Conservation (phyloP, 805 yeast species). For the Schwanniomyces polymorphus region DNA sequence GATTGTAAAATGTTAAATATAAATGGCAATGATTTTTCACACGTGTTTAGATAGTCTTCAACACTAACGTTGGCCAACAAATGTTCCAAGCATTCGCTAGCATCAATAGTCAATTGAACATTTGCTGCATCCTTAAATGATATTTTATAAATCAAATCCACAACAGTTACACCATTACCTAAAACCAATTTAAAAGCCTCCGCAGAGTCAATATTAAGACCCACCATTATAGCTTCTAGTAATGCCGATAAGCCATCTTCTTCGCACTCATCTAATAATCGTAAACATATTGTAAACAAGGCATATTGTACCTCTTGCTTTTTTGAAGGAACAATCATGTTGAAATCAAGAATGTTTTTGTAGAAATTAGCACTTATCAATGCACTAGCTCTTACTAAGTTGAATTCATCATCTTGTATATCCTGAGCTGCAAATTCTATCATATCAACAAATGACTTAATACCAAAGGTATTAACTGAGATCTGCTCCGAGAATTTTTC, state of each 20-base stretch:
- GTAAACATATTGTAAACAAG: slow-evolving; percentile 37
- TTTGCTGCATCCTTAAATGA: slow-evolving; percentile 77
- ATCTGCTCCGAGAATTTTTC: slow-evolving; percentile 47
- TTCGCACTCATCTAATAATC: slow-evolving; percentile 59
- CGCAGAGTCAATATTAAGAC: slow-evolving; percentile 41
- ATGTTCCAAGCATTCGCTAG: slow-evolving; percentile 66
- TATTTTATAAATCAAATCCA: slow-evolving; percentile 59
- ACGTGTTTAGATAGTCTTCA: slow-evolving; percentile 45
- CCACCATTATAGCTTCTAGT: slow-evolving; percentile 65
- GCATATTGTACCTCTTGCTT: slow-evolving; percentile 27
- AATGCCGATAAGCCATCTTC: slow-evolving; percentile 80
- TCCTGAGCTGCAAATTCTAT: slow-evolving; percentile 19
- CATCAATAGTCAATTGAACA: slow-evolving; percentile 63
- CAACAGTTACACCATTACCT: slow-evolving; percentile 29
- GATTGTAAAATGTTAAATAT: slow-evolving; percentile 37
- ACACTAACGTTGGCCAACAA: slow-evolving; percentile 50
- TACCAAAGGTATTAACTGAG: slow-evolving; percentile 29
- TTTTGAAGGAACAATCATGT: slow-evolving; percentile 5
- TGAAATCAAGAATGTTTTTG: slow-evolving; percentile 25
- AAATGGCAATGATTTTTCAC: slow-evolving; percentile 54
- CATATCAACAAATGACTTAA: slow-evolving; percentile 25
- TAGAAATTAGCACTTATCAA: slow-evolving; percentile 58
- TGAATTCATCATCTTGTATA: slow-evolving; percentile 11
- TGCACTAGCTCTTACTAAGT: slow-evolving; percentile 25
- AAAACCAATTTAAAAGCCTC: slow-evolving; percentile 20